Evolutionary conservation across 441 rosid species (phyloP), one percentile per base, ranked within the genome.

Genomic region (Heliophila coronopifolia): DNA sequence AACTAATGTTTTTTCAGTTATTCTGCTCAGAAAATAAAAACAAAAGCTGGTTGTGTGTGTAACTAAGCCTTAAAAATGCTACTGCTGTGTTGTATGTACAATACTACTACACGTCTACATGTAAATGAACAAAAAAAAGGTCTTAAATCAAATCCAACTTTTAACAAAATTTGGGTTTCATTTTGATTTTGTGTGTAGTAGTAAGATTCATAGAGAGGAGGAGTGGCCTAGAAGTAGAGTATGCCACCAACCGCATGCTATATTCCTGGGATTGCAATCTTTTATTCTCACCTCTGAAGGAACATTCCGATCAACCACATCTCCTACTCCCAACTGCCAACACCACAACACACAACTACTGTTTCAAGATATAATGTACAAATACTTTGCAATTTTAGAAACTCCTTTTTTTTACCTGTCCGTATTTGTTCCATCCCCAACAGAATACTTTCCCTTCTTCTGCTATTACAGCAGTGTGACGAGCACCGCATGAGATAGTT

Each of bases 341-440:
- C n/a, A n/a, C n/a, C n/a, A n/a, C 56, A 70, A 66, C 6, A 53
- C 18, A 54, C 48, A 50, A 25, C 1, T 39, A 4, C 18, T 22
- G 48, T 42, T 20, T 4, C 4, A 20, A 20, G 3, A 9, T 10
- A 9, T 9, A 4, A 3, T n/a, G 20, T 1, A 22, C 17, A 10
- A 10, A 26, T 9, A 7, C 9, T 32, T 36, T 8, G 1, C 2
- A 17, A 40, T 16, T 38, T 47, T n/a, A 4, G 8, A 40, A 23
- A 22, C 49, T 48, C 22, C 31, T 18, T 43, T 0, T 16, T 39
- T 12, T 61, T 77, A 88, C 99, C 99, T 92, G 99, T 9, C 97
- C 99, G 40, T 93, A 93, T 69, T 93, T 93, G 84, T 88, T 93
- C 99, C 99, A 93, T 25, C 99, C 99, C 97, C 99, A 93, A 77